phyloP scores from a whole-genome alignment of 2,329 filamentous ascomycete genomes.

The Colletotrichum spinosum region DNA sequence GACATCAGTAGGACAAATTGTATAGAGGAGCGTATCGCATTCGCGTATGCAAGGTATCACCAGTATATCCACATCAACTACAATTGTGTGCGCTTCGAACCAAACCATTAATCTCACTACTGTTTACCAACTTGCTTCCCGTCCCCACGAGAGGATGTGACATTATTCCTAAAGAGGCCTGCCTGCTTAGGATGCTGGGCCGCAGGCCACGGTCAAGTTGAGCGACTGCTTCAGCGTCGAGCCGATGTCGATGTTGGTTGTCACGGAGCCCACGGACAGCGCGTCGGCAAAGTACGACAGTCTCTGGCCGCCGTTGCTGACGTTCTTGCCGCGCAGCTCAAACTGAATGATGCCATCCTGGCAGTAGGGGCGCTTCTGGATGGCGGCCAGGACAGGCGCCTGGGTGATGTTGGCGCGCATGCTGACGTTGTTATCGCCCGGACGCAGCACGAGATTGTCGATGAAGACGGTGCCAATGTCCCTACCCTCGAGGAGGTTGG shows the following conservation, averaged over 20 bases:
- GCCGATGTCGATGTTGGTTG: constrained; percentile 64
- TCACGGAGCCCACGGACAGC: constrained; percentile 62
- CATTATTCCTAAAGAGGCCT: background rate
- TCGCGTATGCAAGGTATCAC: no score
- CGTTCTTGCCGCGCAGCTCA: constrained; percentile 63
- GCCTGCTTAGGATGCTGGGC: background rate
- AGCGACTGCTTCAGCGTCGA: constrained; percentile 40
- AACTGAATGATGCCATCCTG: constrained; percentile 66
- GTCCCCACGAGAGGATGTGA: background rate
- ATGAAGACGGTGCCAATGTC: constrained; percentile 68
- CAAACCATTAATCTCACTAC: constrained; percentile 9
- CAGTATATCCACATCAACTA: no score
- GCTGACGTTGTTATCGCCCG: constrained; percentile 67
- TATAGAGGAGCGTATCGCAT: no score
- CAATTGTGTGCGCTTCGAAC: no score
- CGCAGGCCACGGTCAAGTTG: constrained; percentile 37
- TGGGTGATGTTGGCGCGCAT: constrained; percentile 68
- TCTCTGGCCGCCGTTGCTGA: constrained; percentile 62
- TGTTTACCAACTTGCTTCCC: no score
- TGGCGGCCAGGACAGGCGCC: constrained; percentile 56
- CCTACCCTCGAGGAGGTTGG: constrained; percentile 64
- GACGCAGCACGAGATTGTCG: constrained; percentile 67
- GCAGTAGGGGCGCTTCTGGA: constrained; percentile 61
- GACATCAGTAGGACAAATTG: no score
- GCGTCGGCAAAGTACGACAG: constrained; percentile 68